Conservation (phyloP, 2,329 filamentous ascomycete genomes). For the Zymoseptoria crescenta region DNA sequence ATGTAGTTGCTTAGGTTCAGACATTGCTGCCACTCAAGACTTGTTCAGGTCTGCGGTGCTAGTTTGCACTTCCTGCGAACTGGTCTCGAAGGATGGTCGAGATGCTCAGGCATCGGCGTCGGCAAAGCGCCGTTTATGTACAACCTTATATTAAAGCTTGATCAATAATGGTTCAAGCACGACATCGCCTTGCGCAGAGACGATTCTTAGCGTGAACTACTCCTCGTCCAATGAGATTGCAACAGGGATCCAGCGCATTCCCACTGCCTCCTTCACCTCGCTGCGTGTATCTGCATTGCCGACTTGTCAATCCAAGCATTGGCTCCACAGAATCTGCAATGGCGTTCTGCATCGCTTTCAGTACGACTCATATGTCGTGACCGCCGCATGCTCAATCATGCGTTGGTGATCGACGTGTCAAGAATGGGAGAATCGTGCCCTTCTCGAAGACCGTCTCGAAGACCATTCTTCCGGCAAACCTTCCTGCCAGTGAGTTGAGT, state of each 20-base stretch:
- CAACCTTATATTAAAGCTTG: background rate
- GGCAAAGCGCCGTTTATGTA: background rate
- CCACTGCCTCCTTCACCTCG: background rate
- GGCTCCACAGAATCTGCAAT: too few species aligned
- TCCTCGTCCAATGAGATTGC: background rate
- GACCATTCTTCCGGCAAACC: too few species aligned
- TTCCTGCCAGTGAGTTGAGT: background rate
- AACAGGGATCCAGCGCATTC: background rate
- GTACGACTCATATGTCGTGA: too few species aligned
- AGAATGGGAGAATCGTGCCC: background rate
- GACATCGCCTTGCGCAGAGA: background rate
- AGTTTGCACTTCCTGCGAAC: background rate
- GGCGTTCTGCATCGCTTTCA: too few species aligned
- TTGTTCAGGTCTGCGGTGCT: background rate
- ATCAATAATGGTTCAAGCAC: background rate
- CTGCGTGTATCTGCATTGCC: background rate
- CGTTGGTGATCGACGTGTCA: too few species aligned
- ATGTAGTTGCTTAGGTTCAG: constrained; percentile 5
- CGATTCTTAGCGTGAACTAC: background rate
- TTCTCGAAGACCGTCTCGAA: background rate
- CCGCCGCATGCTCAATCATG: too few species aligned
- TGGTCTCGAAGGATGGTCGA: background rate
- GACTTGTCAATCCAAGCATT: background rate
- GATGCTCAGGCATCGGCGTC: background rate
- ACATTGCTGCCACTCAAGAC: background rate